A percentile compares a stretch with the other conserved stretches of the same genome.
Conservation (phyloP, 805 yeast species). For the Starmerella gropengiesseri region DNA sequence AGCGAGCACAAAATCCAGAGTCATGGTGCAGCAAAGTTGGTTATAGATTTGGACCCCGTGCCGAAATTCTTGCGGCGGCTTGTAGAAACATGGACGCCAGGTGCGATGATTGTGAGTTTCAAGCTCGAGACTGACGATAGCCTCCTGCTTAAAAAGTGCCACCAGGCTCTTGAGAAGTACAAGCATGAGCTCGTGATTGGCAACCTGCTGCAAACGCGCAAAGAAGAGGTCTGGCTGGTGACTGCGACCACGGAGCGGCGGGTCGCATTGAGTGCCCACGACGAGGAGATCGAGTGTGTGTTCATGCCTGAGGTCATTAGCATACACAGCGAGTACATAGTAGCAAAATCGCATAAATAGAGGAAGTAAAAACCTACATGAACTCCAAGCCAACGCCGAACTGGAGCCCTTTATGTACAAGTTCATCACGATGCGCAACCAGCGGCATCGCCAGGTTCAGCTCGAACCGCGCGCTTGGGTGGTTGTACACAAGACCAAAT, state of each 20-base stretch:
- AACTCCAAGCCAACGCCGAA: slow-evolving; percentile 55
- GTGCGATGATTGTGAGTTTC: slow-evolving; percentile 87
- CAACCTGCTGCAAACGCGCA: slow-evolving; percentile 78
- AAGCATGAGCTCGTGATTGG: slow-evolving; percentile 93
- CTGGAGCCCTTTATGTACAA: slow-evolving; percentile 52
- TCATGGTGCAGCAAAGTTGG: slow-evolving; percentile 51
- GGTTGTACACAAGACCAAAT: slow-evolving; percentile 48
- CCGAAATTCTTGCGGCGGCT: slow-evolving; percentile 83
- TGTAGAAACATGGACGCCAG: slow-evolving; percentile 90
- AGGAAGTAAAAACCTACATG: slow-evolving; percentile 29
- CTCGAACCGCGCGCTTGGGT: slow-evolving; percentile 58
- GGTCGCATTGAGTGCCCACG: slow-evolving; percentile 35
- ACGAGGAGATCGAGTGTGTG: slow-evolving; percentile 60
- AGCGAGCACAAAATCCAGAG: slow-evolving; percentile 95
- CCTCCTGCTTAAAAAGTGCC: slow-evolving; percentile 64
- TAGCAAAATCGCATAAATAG: neutral
- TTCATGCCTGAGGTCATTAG: slow-evolving; percentile 68
- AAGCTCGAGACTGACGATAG: slow-evolving; percentile 79
- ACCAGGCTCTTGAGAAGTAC: slow-evolving; percentile 69
- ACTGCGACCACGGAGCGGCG: slow-evolving; percentile 30
- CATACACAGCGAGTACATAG: slow-evolving; percentile 55
- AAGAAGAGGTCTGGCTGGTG: slow-evolving; percentile 79
- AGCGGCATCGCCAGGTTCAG: slow-evolving; percentile 54
- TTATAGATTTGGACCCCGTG: slow-evolving; percentile 85
- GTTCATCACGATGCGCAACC: slow-evolving; percentile 40